phyloP scores from a whole-genome alignment of 257 asterid species.

The Jasminum sambac region DNA sequence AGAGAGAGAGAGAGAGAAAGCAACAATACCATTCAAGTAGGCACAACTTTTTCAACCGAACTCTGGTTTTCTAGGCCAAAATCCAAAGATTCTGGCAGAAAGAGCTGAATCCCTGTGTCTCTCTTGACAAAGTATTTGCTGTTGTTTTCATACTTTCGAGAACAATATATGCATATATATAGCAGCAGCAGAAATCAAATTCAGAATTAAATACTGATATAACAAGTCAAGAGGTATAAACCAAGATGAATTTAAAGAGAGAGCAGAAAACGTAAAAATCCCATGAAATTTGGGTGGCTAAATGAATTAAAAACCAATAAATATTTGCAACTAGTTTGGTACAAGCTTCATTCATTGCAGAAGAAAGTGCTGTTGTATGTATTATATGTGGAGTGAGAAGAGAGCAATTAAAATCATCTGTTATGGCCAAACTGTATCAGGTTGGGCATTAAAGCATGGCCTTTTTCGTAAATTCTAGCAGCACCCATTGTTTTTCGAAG shows the following conservation, averaged over 20 bases:
- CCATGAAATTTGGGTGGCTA: constrained; percentile 45
- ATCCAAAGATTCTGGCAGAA: neutral
- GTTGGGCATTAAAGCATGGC: constrained; percentile 28
- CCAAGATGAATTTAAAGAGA: constrained; percentile 26
- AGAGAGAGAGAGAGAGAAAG: neutral
- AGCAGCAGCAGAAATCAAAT: neutral
- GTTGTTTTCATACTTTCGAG: neutral
- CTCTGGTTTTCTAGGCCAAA: too few relatives aligned
- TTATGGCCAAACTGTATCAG: constrained; percentile 38
- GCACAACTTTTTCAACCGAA: neutral
- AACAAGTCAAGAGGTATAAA: constrained; percentile 2
- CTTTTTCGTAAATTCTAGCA: constrained; percentile 5
- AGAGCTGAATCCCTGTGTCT: neutral
- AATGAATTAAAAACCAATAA: constrained; percentile 24
- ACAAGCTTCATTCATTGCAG: constrained; percentile 42
- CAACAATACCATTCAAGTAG: neutral
- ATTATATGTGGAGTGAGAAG: constrained; percentile 18
- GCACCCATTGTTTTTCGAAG: neutral
- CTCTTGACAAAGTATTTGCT: neutral
- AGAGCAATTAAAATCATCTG: constrained; percentile 27
- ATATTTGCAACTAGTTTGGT: constrained; percentile 35
- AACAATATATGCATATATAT: neutral
- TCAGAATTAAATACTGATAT: constrained; percentile 26
- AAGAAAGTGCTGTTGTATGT: constrained; percentile 33
- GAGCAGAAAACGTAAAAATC: constrained; percentile 23